These are phyloP conservation scores for Epichloe aotearoae DNA, from an alignment of 2,329 filamentous ascomycete genomes.

Conservation along the genomic window DNA sequence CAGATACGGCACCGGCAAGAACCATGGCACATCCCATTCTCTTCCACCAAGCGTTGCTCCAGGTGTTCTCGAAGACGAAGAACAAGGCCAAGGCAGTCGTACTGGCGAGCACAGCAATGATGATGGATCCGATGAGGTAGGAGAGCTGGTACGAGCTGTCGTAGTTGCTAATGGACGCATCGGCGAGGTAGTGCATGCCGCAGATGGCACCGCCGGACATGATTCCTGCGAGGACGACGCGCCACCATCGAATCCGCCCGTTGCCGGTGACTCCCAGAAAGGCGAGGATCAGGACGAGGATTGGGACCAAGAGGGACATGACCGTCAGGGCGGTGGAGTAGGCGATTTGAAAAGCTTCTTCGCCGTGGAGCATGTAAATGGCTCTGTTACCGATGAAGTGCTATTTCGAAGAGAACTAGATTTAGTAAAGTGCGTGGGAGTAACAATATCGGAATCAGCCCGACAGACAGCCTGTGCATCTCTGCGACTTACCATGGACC, in stretches of 20 bases:
- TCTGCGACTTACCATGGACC: constrained; percentile 45
- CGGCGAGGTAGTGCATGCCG: constrained; percentile 76
- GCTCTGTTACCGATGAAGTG: constrained; percentile 61
- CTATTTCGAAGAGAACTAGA: background rate
- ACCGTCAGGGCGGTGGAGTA: constrained; percentile 61
- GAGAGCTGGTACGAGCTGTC: constrained; percentile 41
- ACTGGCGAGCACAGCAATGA: constrained; percentile 60
- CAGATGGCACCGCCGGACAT: constrained; percentile 65
- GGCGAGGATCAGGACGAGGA: constrained; percentile 58
- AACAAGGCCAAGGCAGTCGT: constrained; percentile 58
- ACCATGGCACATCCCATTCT: constrained; percentile 51
- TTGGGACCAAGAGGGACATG: constrained; percentile 65
- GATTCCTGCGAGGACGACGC: constrained; percentile 47
- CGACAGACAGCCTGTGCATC: no score
- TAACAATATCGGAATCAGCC: background rate
- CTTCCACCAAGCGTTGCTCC: constrained; percentile 70
- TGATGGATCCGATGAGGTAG: constrained; percentile 52
- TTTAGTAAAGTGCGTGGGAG: background rate
- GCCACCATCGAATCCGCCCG: constrained; percentile 40
- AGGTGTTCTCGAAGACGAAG: constrained; percentile 60
- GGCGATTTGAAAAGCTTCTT: constrained; percentile 50
- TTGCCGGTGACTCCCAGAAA: constrained; percentile 55
- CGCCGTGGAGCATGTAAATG: constrained; percentile 52
- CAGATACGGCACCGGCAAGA: constrained; percentile 62
- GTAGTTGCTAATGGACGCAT: constrained; percentile 69